Percentiles rank a stretch among this genome's conserved stretches.
Evolutionary conservation across 192 early-diverging fungal species (phyloP).

Genomic region (Entomortierella chlamydospora): DNA sequence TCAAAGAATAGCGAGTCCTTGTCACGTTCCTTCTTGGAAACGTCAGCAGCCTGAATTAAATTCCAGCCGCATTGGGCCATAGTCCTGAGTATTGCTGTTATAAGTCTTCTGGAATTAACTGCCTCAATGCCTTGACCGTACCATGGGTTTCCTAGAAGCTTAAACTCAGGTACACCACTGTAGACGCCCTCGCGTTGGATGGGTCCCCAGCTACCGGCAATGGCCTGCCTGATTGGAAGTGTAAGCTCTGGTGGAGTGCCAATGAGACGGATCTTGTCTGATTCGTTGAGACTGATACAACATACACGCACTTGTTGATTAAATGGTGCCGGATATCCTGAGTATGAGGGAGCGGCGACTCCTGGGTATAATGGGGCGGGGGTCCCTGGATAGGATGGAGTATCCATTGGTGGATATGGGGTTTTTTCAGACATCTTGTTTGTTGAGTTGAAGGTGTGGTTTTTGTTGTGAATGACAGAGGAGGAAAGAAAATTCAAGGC

Average conservation of each 20-base stretch:
- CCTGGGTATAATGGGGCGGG: no score
- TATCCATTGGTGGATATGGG: no score
- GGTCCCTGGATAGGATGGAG: no score
- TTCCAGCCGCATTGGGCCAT: constrained; percentile 43
- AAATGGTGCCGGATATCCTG: no score
- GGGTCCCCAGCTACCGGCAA: constrained; percentile 12
- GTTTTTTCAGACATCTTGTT: no score
- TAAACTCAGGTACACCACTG: constrained; percentile 24
- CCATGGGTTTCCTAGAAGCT: constrained; percentile 37
- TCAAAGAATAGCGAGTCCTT: constrained; percentile 40
- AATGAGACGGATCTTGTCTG: constrained; percentile 39
- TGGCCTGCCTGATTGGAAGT: constrained; percentile 1
- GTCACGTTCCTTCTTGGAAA: constrained; percentile 22
- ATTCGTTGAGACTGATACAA: constrained; percentile 21
- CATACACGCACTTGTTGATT: constrained; percentile 16
- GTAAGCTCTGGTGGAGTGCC: constrained; percentile 14
- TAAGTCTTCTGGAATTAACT: constrained; percentile 13
- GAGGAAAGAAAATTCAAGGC: no score
- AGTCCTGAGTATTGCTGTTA: constrained; percentile 6
- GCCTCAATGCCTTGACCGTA: constrained; percentile 13
- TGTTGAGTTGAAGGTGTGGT: no score
- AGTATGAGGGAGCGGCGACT: no score
- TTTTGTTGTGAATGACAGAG: no score
- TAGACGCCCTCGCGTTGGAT: constrained; percentile 24
- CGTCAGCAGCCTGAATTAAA: constrained; percentile 30